These are phyloP conservation scores for Rubia balearica DNA, from an alignment of 305 asterid species.

Conservation along the genomic window DNA sequence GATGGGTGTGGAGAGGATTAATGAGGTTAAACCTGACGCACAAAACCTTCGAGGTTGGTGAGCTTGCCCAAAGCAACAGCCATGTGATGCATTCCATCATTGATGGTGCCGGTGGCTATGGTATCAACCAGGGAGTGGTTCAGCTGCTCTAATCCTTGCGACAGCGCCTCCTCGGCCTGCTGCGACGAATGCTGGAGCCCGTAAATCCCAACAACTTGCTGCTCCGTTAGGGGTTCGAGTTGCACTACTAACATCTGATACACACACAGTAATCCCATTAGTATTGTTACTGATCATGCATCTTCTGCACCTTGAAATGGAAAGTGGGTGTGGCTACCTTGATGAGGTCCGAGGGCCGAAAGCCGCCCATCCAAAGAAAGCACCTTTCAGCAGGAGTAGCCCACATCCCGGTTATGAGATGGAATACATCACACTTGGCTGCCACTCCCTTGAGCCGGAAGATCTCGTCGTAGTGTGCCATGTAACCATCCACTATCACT, in stretches of 20 bases:
- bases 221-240: slow-evolving; percentile 85
- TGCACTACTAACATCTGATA: slow-evolving; percentile 64
- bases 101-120: slow-evolving; percentile 44
- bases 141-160: slow-evolving; percentile 82
- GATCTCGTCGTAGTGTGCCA: slow-evolving; percentile 70
- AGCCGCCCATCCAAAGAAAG: slow-evolving; percentile 95
- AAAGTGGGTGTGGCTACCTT: slow-evolving; percentile 33
- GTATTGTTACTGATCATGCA: too few relatives aligned
- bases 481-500: slow-evolving; percentile 59
- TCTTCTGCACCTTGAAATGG: too few relatives aligned
- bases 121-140: slow-evolving; percentile 73
- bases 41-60: slow-evolving; percentile 83
- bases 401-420: slow-evolving; percentile 91
- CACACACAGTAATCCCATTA: too few relatives aligned
- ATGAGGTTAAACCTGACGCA: slow-evolving; percentile 53
- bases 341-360: slow-evolving; percentile 83
- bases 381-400: slow-evolving; percentile 80
- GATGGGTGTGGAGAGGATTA: background rate
- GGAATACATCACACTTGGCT: slow-evolving; percentile 78
- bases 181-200: slow-evolving; percentile 85
- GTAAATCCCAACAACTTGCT: slow-evolving; percentile 77
- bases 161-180: slow-evolving; percentile 90
- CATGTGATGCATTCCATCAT: slow-evolving; percentile 82
- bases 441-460: slow-evolving; percentile 69
- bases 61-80: slow-evolving; percentile 79